Conservation (phyloP, 495 filamentous ascomycete species). For the Penicillium cinerascens region DNA sequence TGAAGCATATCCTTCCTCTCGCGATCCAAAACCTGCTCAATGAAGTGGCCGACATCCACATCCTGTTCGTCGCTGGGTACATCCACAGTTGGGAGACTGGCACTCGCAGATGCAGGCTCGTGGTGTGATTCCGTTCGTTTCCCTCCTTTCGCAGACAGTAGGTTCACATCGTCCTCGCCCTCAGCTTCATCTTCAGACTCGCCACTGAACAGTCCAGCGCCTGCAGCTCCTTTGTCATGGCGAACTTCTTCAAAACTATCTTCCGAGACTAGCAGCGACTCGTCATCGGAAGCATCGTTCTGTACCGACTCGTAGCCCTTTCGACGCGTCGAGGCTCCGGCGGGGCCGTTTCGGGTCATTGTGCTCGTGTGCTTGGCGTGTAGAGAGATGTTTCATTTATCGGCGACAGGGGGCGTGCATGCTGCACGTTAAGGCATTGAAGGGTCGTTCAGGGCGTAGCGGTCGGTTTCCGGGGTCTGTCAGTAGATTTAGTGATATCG, state of each 20-base stretch:
- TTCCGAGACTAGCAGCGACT: not conserved
- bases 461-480: not conserved
- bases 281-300: not conserved
- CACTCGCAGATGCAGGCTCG: not conserved
- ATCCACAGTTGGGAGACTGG: not conserved
- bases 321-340: constrained; percentile 4
- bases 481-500: not conserved
- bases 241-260: not conserved
- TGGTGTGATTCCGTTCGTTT: not conserved
- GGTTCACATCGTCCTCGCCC: constrained; percentile 17
- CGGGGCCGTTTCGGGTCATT: constrained; percentile 8
- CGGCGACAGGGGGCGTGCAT: constrained; percentile 1
- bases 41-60: constrained; percentile 17
- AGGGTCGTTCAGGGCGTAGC: not conserved
- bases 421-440: not conserved
- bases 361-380: constrained; percentile 3
- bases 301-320: constrained; percentile 9
- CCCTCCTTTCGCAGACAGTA: constrained; percentile 10
- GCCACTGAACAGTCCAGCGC: constrained; percentile 2
- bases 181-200: constrained; percentile 8
- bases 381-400: not conserved
- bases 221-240: not conserved
- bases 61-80: constrained; percentile 12
- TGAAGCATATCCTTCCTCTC: constrained; percentile 7
- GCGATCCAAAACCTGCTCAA: constrained; percentile 15